Evolutionary conservation across 192 early-diverging fungal genomes (phyloP).

Genomic region (Gaertneriomyces semiglobifer): DNA sequence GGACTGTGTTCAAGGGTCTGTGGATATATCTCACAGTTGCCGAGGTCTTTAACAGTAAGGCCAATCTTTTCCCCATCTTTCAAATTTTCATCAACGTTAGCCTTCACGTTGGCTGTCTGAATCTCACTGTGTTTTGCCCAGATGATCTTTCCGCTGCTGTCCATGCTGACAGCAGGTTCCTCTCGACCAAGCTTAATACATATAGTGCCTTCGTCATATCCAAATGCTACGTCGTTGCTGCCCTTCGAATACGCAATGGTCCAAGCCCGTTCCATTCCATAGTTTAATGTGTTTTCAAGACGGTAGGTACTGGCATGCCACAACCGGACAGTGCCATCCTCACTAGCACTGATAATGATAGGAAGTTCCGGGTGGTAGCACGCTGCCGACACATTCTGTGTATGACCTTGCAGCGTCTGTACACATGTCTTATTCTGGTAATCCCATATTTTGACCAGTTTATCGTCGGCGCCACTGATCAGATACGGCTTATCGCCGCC

Average conservation of each 20-base stretch:
- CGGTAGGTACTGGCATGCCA: slow-evolving; percentile 99
- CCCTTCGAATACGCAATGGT: slow-evolving; percentile 78
- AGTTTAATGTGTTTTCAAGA: slow-evolving; percentile 94
- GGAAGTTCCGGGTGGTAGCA: slow-evolving; percentile 94
- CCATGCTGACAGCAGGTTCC: slow-evolving; percentile 96
- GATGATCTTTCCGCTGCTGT: slow-evolving; percentile 92
- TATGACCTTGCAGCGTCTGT: slow-evolving; percentile 96
- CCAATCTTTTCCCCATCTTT: slow-evolving; percentile 91
- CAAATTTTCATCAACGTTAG: slow-evolving; percentile 70
- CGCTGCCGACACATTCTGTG: slow-evolving; percentile 87
- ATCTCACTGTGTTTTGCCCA: slow-evolving; percentile 98
- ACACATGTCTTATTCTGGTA: slow-evolving; percentile 99
- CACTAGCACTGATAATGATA: slow-evolving; percentile 90
- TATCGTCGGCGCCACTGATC: slow-evolving; percentile 92
- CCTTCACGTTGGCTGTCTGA: slow-evolving; percentile 90
- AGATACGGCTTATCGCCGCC: slow-evolving; percentile 98
- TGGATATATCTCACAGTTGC: slow-evolving; percentile 96
- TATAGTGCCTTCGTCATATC: slow-evolving; percentile 96
- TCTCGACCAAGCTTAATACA: slow-evolving; percentile 93
- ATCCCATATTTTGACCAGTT: slow-evolving; percentile 95
- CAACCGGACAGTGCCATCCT: slow-evolving; percentile 90
- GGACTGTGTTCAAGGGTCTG: slow-evolving; percentile 94
- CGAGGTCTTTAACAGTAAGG: slow-evolving; percentile 87
- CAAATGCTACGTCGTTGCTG: slow-evolving; percentile 90
- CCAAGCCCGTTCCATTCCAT: slow-evolving; percentile 98